phyloP scores from a whole-genome alignment of 2,329 filamentous ascomycete genomes.

The Plenodomus biglobosus region DNA sequence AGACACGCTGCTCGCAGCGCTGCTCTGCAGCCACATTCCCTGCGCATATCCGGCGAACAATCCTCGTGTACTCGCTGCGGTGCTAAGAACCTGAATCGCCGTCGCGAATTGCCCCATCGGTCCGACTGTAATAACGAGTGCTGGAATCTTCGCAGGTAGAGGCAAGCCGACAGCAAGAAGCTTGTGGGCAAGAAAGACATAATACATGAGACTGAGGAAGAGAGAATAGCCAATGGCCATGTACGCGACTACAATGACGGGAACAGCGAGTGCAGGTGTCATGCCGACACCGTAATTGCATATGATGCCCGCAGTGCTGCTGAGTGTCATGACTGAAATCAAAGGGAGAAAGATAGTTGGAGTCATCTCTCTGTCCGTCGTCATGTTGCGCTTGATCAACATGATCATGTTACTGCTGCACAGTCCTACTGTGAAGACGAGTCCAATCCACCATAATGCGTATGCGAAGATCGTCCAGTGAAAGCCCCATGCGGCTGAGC shows the following conservation, averaged over 20 bases:
- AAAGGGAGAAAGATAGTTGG: conserved; percentile 19
- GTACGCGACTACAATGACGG: conserved; percentile 19
- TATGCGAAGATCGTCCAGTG: conserved; percentile 59
- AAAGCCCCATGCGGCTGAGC: conserved; percentile 64
- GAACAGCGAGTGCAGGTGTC: conserved; percentile 15
- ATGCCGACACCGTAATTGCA: conserved; percentile 14
- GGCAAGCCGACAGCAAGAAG: conserved; percentile 19
- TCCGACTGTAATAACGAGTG: conserved; percentile 14
- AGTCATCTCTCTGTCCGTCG: conserved; percentile 10
- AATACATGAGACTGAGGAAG: conserved; percentile 19
- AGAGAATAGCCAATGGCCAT: conserved; percentile 20
- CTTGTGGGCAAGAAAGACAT: conserved; percentile 14
- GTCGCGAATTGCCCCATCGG: conserved; percentile 23
- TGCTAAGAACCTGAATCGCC: conserved; percentile 17
- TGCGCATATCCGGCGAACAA: conserved; percentile 14
- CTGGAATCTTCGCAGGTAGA: conserved; percentile 10
- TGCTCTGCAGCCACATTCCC: conserved; percentile 15
- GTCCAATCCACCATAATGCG: conserved; percentile 26
- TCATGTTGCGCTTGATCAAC: conserved; percentile 14
- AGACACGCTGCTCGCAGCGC: conserved; percentile 13
- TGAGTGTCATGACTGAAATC: conserved; percentile 20
- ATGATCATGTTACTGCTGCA: conserved; percentile 14
- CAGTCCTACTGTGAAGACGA: conserved; percentile 19
- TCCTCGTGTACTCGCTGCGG: conserved; percentile 11
- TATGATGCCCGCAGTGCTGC: conserved; percentile 17